phyloP scores from a whole-genome alignment of 179 eudicot genomes.

The Spergularia azorica region DNA sequence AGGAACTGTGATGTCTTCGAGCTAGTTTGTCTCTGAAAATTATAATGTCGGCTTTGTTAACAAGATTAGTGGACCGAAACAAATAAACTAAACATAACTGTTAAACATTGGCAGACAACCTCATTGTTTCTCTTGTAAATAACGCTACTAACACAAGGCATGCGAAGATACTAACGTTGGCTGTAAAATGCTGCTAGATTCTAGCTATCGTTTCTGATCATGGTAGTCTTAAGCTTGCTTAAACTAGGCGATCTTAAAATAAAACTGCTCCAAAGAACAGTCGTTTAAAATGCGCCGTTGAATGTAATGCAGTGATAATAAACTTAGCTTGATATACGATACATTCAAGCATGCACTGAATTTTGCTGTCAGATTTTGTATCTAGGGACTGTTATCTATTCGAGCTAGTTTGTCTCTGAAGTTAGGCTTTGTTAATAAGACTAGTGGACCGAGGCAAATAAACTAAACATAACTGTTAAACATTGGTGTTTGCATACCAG shows the following conservation, averaged over 20 bases:
- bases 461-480: background rate
- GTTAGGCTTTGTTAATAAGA: background rate
- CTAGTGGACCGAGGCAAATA: background rate
- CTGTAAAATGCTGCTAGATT: too few relatives aligned
- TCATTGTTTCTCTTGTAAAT: too few relatives aligned
- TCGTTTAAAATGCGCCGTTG: background rate
- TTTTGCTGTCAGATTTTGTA: background rate
- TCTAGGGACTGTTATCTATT: background rate
- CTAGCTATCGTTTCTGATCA: too few relatives aligned
- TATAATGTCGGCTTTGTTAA: background rate
- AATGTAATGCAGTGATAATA: background rate
- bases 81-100: too few relatives aligned
- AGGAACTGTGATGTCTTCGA: background rate
- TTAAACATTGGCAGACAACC: too few relatives aligned
- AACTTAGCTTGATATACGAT: background rate
- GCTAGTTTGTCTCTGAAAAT: background rate
- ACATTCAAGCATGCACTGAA: too few relatives aligned
- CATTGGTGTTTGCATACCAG: slow-evolving; percentile 32
- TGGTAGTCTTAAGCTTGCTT: background rate
- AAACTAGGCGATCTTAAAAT: background rate
- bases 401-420: background rate
- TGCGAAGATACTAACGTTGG: too few relatives aligned
- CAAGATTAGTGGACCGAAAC: background rate
- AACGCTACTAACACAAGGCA: too few relatives aligned
- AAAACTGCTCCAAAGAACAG: background rate